Evolutionary conservation across 306 rosid species (phyloP).

Genomic region (Glycyrrhiza uralensis): DNA sequence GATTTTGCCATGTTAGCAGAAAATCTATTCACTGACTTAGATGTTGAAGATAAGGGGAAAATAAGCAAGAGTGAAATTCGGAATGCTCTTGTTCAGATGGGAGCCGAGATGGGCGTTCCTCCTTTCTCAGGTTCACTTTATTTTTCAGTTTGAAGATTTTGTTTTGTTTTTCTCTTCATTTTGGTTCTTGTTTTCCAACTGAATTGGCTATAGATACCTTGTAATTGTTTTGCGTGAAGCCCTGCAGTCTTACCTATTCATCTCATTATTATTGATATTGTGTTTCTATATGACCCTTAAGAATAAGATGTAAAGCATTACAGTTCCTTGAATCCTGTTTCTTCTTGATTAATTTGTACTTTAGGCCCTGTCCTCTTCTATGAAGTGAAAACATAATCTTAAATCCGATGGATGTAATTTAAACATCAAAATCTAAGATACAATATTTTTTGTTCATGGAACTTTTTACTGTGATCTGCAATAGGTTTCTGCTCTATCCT

Average conservation of each 20-base stretch:
- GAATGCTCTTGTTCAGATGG: constrained; percentile 82
- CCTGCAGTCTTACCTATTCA: neutral
- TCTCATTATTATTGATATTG: neutral
- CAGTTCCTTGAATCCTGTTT: neutral
- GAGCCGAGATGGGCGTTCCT: constrained; percentile 95
- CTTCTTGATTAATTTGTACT: neutral
- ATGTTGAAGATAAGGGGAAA: constrained; percentile 86
- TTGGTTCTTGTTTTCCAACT: neutral
- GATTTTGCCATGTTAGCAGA: constrained; percentile 94
- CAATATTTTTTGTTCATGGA: neutral
- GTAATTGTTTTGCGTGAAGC: neutral
- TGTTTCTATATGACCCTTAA: neutral
- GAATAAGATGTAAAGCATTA: constrained; percentile 9
- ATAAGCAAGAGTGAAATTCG: constrained; percentile 64
- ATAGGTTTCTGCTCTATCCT: neutral
- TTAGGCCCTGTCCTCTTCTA: neutral
- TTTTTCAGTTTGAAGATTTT: neutral
- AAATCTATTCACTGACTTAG: constrained; percentile 81
- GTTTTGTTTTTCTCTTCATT: neutral
- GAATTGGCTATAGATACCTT: neutral
- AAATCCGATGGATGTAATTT: neutral
- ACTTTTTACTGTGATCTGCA: neutral
- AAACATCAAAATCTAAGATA: constrained; percentile 7
- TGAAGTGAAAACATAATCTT: neutral
- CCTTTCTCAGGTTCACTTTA: constrained; percentile 69